Percentiles rank a stretch among this genome's conserved stretches.
These are phyloP conservation scores for Caryocar brasiliense DNA, from an alignment of 441 rosid genomes.

Conservation along the genomic window DNA sequence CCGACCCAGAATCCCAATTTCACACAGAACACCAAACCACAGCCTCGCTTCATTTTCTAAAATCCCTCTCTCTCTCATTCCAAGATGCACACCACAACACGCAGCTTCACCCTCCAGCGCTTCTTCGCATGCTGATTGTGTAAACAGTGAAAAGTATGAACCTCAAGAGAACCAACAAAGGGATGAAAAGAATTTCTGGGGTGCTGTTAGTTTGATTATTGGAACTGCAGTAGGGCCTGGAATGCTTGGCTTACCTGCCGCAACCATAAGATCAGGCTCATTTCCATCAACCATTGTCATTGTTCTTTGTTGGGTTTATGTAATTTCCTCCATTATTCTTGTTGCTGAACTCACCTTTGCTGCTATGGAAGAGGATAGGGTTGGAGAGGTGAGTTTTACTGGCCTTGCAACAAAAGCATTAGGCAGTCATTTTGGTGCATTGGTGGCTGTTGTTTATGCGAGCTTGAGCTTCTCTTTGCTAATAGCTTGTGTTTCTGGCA, in stretches of 20 bases:
- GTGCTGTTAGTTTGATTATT: conserved; percentile 76
- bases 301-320: conserved; percentile 77
- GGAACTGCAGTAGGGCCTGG: conserved; percentile 95
- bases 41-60: conserved; percentile 8
- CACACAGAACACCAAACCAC: conserved; percentile 1
- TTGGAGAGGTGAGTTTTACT: conserved; percentile 78
- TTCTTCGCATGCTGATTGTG: conserved; percentile 10
- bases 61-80: conserved; percentile 6
- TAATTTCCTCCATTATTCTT: conserved; percentile 68
- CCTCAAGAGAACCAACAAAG: conserved; percentile 12
- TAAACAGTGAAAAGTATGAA: conserved; percentile 3
- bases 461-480: conserved; percentile 73
- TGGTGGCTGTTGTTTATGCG: conserved; percentile 69
- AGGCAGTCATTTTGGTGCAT: conserved; percentile 50
- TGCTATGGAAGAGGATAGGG: conserved; percentile 75
- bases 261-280: conserved; percentile 75
- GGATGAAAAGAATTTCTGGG: conserved; percentile 60
- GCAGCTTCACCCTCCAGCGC: conserved; percentile 5
- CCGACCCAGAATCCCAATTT: conserved; percentile 12
- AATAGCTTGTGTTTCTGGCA: conserved; percentile 86
- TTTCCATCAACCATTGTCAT: conserved; percentile 55
- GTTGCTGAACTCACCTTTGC: conserved; percentile 85
- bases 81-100: conserved; percentile 23
- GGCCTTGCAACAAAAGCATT: conserved; percentile 71
- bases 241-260: conserved; percentile 77